Conservation (phyloP, 148 eudicot genomes). For the Linanthus parryae region DNA sequence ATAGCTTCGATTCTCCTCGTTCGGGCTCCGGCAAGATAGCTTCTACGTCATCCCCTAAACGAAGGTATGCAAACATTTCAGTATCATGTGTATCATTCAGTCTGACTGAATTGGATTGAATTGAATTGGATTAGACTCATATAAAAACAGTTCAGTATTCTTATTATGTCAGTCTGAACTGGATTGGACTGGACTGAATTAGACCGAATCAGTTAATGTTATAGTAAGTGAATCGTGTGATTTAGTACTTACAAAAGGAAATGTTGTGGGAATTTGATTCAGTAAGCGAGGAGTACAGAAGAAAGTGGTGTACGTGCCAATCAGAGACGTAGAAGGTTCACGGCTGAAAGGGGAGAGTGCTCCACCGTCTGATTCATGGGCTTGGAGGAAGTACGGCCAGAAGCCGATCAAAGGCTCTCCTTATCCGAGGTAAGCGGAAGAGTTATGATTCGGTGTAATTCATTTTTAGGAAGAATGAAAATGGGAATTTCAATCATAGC, state of each 20-base stretch:
- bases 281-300: constrained; percentile 53
- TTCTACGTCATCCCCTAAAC: constrained; percentile 54
- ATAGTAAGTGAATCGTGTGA: too few species aligned
- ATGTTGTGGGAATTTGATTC: neutral
- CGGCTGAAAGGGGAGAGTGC: constrained; percentile 57
- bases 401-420: constrained; percentile 87
- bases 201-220: too few species aligned
- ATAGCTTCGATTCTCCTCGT: constrained; percentile 53
- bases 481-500: neutral
- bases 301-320: constrained; percentile 57
- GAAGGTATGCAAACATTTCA: constrained; percentile 36
- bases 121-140: too few species aligned
- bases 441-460: neutral
- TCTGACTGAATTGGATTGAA: too few species aligned
- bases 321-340: constrained; percentile 62
- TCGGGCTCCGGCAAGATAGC: constrained; percentile 34
- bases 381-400: constrained; percentile 87
- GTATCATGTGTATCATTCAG: constrained; percentile 1
- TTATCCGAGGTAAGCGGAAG: constrained; percentile 52
- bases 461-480: neutral
- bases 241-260: too few species aligned
- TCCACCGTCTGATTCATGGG: constrained; percentile 85
- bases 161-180: too few species aligned
- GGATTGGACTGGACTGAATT: too few species aligned
- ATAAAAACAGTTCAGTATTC: too few species aligned